phyloP scores from a whole-genome alignment of 441 rosid genomes.

The Populus hybrid region DNA sequence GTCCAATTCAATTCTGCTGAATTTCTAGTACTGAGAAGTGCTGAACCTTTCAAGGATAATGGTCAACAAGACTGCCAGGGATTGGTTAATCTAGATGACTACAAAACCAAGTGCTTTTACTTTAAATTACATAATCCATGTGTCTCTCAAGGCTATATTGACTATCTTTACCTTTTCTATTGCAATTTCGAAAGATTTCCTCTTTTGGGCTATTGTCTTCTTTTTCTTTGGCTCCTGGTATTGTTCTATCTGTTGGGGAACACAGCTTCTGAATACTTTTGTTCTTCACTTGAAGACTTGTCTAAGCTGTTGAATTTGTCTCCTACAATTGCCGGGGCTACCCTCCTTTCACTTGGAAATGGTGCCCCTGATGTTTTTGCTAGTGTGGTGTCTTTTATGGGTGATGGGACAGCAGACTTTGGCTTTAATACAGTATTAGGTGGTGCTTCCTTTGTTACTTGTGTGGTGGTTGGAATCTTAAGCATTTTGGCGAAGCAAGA shows the following conservation, averaged over 20 bases:
- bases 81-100: constrained; percentile 32
- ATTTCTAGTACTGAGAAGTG: constrained; percentile 11
- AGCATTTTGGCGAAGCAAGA: constrained; percentile 42
- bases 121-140: constrained; percentile 47
- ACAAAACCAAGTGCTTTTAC: constrained; percentile 44
- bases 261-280: constrained; percentile 87
- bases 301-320: constrained; percentile 60
- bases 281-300: constrained; percentile 66
- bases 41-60: background rate
- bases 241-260: constrained; percentile 76
- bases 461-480: constrained; percentile 71
- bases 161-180: constrained; percentile 59
- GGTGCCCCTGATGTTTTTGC: constrained; percentile 87
- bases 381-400: constrained; percentile 65
- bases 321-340: constrained; percentile 77
- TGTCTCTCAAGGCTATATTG: constrained; percentile 57
- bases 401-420: constrained; percentile 48
- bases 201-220: constrained; percentile 42
- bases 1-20: constrained; percentile 21
- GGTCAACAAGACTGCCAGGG: constrained; percentile 29
- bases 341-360: constrained; percentile 26
- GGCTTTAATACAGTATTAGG: constrained; percentile 72
- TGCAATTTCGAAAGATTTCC: constrained; percentile 54
- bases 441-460: constrained; percentile 67
- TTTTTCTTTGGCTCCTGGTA: constrained; percentile 63